phyloP scores from a whole-genome alignment of 1,139 yeast species.

The Arxiozyma slooffiae region DNA sequence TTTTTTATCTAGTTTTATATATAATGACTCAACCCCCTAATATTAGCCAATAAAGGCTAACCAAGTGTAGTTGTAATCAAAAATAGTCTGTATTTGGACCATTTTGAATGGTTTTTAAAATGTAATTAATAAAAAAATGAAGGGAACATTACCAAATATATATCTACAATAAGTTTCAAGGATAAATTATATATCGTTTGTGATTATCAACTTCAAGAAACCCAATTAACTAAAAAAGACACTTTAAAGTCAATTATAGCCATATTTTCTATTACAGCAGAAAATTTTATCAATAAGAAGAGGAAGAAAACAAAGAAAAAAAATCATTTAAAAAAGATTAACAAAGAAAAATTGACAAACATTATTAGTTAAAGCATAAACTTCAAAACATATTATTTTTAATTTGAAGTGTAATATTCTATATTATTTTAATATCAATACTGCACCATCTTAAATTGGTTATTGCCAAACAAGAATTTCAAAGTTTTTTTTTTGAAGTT shows the following conservation, averaged over 20 bases:
- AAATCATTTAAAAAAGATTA: conserved; percentile 32
- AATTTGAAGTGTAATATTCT: conserved; percentile 40
- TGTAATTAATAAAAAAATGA: conserved; percentile 52
- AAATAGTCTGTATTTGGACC: conserved; percentile 59
- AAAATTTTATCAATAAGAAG: conserved; percentile 13
- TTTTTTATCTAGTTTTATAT: conserved; percentile 47
- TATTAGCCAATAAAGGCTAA: conserved; percentile 70
- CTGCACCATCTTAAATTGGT: conserved; percentile 41
- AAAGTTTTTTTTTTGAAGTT: conserved; percentile 38
- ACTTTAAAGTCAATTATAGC: conserved; percentile 5
- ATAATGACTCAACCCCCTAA: conserved; percentile 29
- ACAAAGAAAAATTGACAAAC: conserved; percentile 53
- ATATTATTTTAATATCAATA: conserved; percentile 31
- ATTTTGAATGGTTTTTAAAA: conserved; percentile 61
- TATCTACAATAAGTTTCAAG: conserved; percentile 35
- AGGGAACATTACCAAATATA: conserved; percentile 61
- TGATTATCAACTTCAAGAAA: conserved; percentile 48
- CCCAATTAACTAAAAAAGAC: conserved; percentile 45
- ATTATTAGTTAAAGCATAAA: conserved; percentile 50
- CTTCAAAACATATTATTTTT: conserved; percentile 37
- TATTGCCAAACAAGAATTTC: conserved; percentile 35
- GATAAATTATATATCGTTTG: conserved; percentile 55
- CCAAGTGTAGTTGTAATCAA: conserved; percentile 69
- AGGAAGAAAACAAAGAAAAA: conserved; percentile 24
- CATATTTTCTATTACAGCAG: conserved; percentile 3